These are phyloP conservation scores for Achaetomiella virescens DNA, from an alignment of 495 filamentous ascomycete genomes.

Conservation along the genomic window DNA sequence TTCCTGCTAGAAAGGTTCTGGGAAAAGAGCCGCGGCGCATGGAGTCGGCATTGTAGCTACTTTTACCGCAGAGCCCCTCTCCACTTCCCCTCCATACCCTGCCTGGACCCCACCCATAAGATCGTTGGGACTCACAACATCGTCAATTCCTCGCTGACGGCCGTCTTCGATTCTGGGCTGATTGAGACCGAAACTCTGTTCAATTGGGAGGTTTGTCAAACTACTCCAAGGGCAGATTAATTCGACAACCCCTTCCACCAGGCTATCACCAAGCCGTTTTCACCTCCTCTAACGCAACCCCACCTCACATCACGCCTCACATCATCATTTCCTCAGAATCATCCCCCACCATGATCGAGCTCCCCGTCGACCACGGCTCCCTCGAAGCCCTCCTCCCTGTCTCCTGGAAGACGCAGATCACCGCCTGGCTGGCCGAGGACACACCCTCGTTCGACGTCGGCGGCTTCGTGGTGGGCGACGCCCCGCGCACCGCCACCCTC, in stretches of 20 bases:
- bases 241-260: no score
- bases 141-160: no score
- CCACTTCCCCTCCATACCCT: constrained; percentile 5
- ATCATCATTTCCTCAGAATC: no score
- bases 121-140: background rate
- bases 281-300: no score
- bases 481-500: constrained; percentile 68
- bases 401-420: constrained; percentile 73
- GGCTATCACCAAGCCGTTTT: no score
- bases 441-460: constrained; percentile 95
- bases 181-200: background rate
- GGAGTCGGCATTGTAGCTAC: background rate
- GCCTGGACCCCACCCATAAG: background rate
- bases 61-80: constrained; percentile 1
- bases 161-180: background rate
- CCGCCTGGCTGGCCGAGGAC: constrained; percentile 88
- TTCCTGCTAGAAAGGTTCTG: background rate
- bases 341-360: constrained; percentile 33
- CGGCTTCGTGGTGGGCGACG: constrained; percentile 89
- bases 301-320: no score
- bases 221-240: no score
- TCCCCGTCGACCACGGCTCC: constrained; percentile 57
- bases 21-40: background rate
- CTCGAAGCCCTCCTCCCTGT: constrained; percentile 76
- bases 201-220: background rate